phyloP scores from a whole-genome alignment of 768 basidiomycete genomes.

The Infundibulicybe gibba region DNA sequence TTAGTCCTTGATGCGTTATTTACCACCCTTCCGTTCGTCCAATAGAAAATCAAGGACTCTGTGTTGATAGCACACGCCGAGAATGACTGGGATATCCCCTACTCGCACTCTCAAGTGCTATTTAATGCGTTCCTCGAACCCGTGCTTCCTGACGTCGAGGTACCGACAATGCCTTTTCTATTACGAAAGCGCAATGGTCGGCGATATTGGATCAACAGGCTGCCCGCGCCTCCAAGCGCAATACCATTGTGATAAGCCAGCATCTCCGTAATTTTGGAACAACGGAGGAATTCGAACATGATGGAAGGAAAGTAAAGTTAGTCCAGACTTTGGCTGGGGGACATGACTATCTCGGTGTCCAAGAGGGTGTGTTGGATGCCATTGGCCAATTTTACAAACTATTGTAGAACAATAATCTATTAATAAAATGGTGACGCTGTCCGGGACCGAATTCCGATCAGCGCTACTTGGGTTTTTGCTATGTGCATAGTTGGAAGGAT shows the following conservation, averaged over 20 bases:
- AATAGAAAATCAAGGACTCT: constrained; percentile 70
- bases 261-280: constrained; percentile 55
- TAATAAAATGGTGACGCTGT: too few species aligned
- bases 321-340: constrained; percentile 62
- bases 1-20: constrained; percentile 14
- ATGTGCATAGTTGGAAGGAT: too few species aligned
- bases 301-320: constrained; percentile 46
- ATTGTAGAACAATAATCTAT: too few species aligned
- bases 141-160: constrained; percentile 44
- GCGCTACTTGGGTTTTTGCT: too few species aligned
- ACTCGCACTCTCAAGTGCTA: too few species aligned
- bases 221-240: constrained; percentile 35
- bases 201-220: constrained; percentile 33
- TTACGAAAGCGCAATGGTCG: constrained; percentile 38
- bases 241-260: constrained; percentile 39
- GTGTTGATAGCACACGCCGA: constrained; percentile 56
- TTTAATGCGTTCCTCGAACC: constrained; percentile 48
- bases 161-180: constrained; percentile 21
- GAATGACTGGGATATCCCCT: too few species aligned
- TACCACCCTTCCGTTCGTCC: constrained; percentile 25
- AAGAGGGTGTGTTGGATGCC: constrained; percentile 74
- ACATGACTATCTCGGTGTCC: constrained; percentile 57
- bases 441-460: too few species aligned
- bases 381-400: constrained; percentile 37
- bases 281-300: constrained; percentile 48